Base-by-base conservation (phyloP, 129 eudicot genomes). In the Ambrosia artemisiifolia region DNA sequence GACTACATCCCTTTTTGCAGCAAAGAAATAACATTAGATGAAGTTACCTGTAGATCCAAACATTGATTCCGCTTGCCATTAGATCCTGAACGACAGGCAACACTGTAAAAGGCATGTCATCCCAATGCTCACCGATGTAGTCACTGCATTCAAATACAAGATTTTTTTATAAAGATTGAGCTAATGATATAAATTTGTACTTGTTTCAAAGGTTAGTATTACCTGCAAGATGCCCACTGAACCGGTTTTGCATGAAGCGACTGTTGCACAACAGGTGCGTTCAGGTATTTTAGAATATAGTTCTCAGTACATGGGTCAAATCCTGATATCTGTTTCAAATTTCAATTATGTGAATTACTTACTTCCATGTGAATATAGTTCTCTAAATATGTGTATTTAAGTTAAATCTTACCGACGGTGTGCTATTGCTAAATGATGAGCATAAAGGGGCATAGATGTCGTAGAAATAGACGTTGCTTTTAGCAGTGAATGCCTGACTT, bases 381-480 rank as follows among this genome's bases (percentile, higher is more conserved):
- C 7, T 61, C 5, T 12, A 7, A 32, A 19, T 56, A 16, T 33
- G 2, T 19, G 0, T 20, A 8, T 50, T 6, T 16, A 32, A 8
- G 28, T 18, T 17, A 34, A 13, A 65, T 18, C 73, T 19, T 80
- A 83, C 95, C 13, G 85, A 63, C 2, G 79, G 83, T 28, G 85
- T 49, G 72, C 68, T 80, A 68, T 49, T 81, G 43, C 73, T 71
- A 8, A 57, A 48, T 11, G 83, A 50, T 46, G 74, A 67, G 20
- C 87, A 89, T 43, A 77, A 73, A 44, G 89, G 91, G 33, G 96
- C 81, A 74, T 86, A 84, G 13, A 86, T 89, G 67, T 89, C 82
- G 7, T 84, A 89, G n/a, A 6, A 0, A 57, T 5, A 72, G 47
- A 89, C 54, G 47, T 78, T 75, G 72, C 86, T 78, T 24, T 0